Evolutionary conservation across 148 eudicot genomes (phyloP).

Genomic region (Simmondsia chinensis): DNA sequence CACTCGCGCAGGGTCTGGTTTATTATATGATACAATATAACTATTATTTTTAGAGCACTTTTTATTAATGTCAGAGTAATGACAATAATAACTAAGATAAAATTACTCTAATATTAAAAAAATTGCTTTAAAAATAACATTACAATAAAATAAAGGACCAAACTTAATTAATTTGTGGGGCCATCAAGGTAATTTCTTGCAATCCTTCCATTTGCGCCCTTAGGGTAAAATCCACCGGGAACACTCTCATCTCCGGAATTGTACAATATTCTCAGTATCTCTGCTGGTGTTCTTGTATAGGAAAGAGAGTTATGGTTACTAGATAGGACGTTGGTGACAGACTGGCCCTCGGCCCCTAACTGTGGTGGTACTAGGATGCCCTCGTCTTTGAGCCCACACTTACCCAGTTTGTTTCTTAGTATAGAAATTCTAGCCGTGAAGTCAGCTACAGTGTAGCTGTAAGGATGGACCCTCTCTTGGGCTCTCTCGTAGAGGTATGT

Average conservation of each 20-base stretch:
- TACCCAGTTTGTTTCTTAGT: conserved; percentile 46
- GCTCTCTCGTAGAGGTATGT: conserved; percentile 49
- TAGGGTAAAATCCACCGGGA: conserved; percentile 76
- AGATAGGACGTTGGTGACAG: conserved; percentile 45
- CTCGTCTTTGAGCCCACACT: conserved; percentile 69
- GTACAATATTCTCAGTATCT: conserved; percentile 50
- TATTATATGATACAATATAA: too few relatives aligned
- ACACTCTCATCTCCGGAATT: conserved; percentile 42
- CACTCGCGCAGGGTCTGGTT: too few relatives aligned
- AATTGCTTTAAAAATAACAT: too few relatives aligned
- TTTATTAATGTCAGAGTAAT: too few relatives aligned
- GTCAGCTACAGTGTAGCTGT: conserved; percentile 56
- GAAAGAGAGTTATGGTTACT: conserved; percentile 39
- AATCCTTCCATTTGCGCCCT: conserved; percentile 55
- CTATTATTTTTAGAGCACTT: too few relatives aligned
- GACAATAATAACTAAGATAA: too few relatives aligned
- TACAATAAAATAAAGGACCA: too few relatives aligned
- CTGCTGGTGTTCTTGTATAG: conserved; percentile 45
- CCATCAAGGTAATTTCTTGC: conserved; percentile 27
- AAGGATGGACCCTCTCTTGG: conserved; percentile 24
- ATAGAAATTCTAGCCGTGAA: conserved; percentile 49
- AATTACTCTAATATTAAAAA: too few relatives aligned
- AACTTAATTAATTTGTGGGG: neutral
- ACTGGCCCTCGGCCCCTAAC: conserved; percentile 49
- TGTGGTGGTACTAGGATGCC: conserved; percentile 46